Base-by-base conservation (phyloP, 345 rosid species). In the Syzygium jambos region DNA sequence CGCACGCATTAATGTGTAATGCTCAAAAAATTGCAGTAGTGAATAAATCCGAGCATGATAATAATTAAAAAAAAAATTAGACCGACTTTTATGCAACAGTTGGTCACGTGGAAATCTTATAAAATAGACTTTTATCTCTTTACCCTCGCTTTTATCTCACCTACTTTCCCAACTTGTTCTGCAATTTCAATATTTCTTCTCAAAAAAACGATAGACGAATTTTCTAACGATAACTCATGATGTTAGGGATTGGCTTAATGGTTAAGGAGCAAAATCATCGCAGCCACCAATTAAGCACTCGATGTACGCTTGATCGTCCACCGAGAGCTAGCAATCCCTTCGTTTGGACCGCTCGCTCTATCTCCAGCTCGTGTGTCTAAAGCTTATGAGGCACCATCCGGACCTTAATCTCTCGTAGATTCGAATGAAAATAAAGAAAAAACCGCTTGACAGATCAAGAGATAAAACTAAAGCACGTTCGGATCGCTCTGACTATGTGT, bases 31-130 rank as follows among this genome's bases (percentile, higher is more conserved):
- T n/a, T 55, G 59, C 11, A 55, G 21, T 30, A 7, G 78, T 19
- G 43, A 65, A 65, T 30, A 30, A 65, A 29, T 10, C 17, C 17
- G 7, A 73, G 82, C 27, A 17, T 27, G 59, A 55, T 8, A 8
- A 21, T 21, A 22, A 55, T 55, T 21, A 21, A 4, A 43, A 41
- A 43, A 43, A 21, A 55, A 55, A 7, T 55, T 56, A 4, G 12
- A 68, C 78, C 6, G 17, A 1, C 78, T 2, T 34, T 6, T 59
- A 0, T 59, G 7, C 16, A 27, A 59, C 1, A 27, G 4, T 13
- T 59, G 14, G 4, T 61, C 0, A 4, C 2, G 0, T 0, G 1
- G 2, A 61, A 61, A 3, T 61, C 73, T 13, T 17, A n/a, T n/a
- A 61, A 61, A 27, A 5, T 61, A 13, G 11, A 30, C 73, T 61